Evolutionary conservation across 2,329 filamentous ascomycete genomes (phyloP).

Genomic region (Pyrenophora teres): DNA sequence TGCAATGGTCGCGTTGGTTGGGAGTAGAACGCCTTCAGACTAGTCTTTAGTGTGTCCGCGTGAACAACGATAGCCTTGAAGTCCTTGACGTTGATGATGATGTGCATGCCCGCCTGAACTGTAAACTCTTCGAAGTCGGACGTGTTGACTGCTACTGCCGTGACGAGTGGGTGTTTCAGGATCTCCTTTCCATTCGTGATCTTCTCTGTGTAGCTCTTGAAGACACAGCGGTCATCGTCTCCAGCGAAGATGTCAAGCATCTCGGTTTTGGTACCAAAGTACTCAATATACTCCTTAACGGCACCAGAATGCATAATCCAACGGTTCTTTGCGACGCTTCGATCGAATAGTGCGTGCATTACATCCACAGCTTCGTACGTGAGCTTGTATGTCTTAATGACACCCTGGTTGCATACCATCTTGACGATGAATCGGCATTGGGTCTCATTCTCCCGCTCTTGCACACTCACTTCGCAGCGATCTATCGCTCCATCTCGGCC

Average conservation of each 20-base stretch:
- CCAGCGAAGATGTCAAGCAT: constrained; percentile 75
- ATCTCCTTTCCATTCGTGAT: constrained; percentile 73
- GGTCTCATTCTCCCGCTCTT: constrained; percentile 68
- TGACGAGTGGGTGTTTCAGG: constrained; percentile 78
- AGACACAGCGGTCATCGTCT: constrained; percentile 70
- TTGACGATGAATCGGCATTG: constrained; percentile 76
- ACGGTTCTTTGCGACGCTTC: constrained; percentile 65
- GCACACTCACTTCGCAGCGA: constrained; percentile 72
- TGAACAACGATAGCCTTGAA: constrained; percentile 80
- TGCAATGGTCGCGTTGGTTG: constrained; percentile 72
- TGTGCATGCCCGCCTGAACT: constrained; percentile 75
- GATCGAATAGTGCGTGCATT: constrained; percentile 76
- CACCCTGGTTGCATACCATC: constrained; percentile 74
- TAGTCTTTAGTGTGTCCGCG: constrained; percentile 70
- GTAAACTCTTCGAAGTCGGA: constrained; percentile 77
- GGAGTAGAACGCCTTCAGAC: constrained; percentile 71
- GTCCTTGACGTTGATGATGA: constrained; percentile 81
- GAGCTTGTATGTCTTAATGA: constrained; percentile 77
- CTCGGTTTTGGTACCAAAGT: constrained; percentile 80
- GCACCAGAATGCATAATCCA: constrained; percentile 76
- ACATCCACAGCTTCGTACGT: constrained; percentile 76
- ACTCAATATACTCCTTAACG: constrained; percentile 75
- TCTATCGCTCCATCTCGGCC: constrained; percentile 74
- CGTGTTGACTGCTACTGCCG: constrained; percentile 75
- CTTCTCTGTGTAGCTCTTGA: constrained; percentile 83